These are phyloP conservation scores for Endogone sp. DNA, from an alignment of 192 early-diverging fungal species.

Conservation along the genomic window DNA sequence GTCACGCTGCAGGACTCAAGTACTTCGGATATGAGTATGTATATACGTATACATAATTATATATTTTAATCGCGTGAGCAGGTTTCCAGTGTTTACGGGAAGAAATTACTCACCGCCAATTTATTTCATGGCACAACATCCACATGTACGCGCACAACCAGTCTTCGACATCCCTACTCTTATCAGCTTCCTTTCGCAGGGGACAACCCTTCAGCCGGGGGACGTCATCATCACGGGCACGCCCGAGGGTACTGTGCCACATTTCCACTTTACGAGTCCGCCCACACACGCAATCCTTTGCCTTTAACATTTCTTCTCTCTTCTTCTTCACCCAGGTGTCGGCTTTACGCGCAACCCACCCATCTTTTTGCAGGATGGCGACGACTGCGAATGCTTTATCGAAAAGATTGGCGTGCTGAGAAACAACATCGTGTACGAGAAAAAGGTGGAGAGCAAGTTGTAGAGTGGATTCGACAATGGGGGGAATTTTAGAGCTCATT, in stretches of 20 bases:
- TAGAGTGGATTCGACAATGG: neutral
- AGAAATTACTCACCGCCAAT: no score
- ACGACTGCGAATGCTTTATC: constrained; percentile 43
- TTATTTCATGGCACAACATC: no score
- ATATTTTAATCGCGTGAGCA: no score
- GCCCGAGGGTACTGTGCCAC: constrained; percentile 25
- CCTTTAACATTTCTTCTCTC: no score
- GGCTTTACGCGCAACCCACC: constrained; percentile 48
- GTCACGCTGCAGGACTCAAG: constrained; percentile 44
- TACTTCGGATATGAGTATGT: constrained; percentile 48
- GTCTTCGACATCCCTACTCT: constrained; percentile 45
- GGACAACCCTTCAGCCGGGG: constrained; percentile 48
- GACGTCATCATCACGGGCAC: constrained; percentile 11
- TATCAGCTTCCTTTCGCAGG: constrained; percentile 57
- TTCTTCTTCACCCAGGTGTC: constrained; percentile 29
- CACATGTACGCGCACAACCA: no score
- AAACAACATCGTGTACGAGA: constrained; percentile 43
- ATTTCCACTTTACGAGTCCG: neutral
- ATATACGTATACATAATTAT: no score
- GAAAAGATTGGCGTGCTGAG: constrained; percentile 48
- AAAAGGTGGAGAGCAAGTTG: neutral
- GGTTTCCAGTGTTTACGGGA: no score
- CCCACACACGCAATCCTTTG: no score
- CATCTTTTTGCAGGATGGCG: constrained; percentile 47
- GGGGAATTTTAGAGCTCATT: neutral